Conservation (phyloP, 2,329 filamentous ascomycete genomes). For the Bipolaris oryzae region DNA sequence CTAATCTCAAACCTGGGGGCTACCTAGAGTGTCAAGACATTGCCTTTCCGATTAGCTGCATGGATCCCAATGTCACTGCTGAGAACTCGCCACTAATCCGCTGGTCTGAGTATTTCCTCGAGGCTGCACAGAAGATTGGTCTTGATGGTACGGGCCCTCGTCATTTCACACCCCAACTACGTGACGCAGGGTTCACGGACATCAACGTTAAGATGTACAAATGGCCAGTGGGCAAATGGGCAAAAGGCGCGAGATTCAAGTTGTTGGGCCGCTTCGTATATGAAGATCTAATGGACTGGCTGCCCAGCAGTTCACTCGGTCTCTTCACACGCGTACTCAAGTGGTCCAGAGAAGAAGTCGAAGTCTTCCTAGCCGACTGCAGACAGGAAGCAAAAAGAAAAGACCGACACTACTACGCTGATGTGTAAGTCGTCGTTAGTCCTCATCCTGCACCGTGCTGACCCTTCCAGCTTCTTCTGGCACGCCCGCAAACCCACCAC, state of each 20-base stretch:
- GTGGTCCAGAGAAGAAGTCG: constrained; percentile 37
- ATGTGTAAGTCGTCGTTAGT: constrained; percentile 24
- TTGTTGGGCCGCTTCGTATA: constrained; percentile 34
- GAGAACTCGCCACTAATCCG: constrained; percentile 33
- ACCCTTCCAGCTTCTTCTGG: constrained; percentile 31
- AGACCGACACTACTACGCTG: constrained; percentile 35
- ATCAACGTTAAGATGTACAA: constrained; percentile 39
- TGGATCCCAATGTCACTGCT: constrained; percentile 29
- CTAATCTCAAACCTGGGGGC: constrained; percentile 56
- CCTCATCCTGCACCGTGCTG: background rate
- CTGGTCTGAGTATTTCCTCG: constrained; percentile 34
- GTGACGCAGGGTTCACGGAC: constrained; percentile 33
- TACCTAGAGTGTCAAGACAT: constrained; percentile 59
- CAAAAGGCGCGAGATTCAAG: constrained; percentile 39
- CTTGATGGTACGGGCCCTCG: constrained; percentile 51
- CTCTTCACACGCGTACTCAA: constrained; percentile 39
- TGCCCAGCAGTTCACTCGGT: constrained; percentile 32
- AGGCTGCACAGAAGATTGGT: constrained; percentile 40
- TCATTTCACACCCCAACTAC: constrained; percentile 40
- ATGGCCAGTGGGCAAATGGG: constrained; percentile 43
- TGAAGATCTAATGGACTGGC: constrained; percentile 37
- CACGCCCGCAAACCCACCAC: constrained; percentile 30
- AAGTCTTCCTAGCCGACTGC: constrained; percentile 37
- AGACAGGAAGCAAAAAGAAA: constrained; percentile 35
- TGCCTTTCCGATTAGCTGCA: constrained; percentile 32